phyloP scores from a whole-genome alignment of 345 rosid genomes.

The Balakata baccata region DNA sequence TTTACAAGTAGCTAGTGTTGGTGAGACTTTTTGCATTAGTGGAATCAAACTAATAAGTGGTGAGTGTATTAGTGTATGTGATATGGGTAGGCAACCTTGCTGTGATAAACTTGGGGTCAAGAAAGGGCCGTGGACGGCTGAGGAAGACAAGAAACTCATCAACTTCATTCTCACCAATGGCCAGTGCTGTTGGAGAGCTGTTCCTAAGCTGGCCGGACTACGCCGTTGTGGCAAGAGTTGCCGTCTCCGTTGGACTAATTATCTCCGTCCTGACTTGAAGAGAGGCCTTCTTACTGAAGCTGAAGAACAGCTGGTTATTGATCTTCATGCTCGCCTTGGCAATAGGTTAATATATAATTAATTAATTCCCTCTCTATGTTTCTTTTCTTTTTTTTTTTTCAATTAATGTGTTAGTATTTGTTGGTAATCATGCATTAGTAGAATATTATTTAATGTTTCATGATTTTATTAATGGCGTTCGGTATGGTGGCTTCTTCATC shows the following conservation, averaged over 20 bases:
- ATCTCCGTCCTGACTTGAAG: conserved; percentile 88
- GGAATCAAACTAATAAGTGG: not conserved
- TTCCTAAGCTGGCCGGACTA: conserved; percentile 45
- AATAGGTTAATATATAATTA: conserved; percentile 41
- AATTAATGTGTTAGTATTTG: not conserved
- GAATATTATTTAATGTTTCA: not conserved
- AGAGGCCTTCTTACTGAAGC: conserved; percentile 69
- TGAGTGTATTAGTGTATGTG: not conserved
- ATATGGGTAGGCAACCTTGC: conserved; percentile 41
- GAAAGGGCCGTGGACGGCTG: conserved; percentile 46
- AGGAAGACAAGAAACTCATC: conserved; percentile 40
- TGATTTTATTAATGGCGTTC: conserved; percentile 7
- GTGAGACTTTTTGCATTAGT: conserved; percentile 12
- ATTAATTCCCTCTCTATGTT: not conserved
- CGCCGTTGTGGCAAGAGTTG: conserved; percentile 86
- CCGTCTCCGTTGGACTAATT: conserved; percentile 88
- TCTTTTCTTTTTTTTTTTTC: not conserved
- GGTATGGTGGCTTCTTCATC: not conserved
- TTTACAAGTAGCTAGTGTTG: conserved; percentile 34
- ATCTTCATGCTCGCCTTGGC: conserved; percentile 76
- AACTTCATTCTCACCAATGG: conserved; percentile 37
- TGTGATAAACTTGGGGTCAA: conserved; percentile 43
- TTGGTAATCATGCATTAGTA: not conserved
- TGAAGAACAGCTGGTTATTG: conserved; percentile 71
- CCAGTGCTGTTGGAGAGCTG: conserved; percentile 42